Conservation (phyloP, 805 yeast genomes). For the Lipomyces spencermartinsiae region DNA sequence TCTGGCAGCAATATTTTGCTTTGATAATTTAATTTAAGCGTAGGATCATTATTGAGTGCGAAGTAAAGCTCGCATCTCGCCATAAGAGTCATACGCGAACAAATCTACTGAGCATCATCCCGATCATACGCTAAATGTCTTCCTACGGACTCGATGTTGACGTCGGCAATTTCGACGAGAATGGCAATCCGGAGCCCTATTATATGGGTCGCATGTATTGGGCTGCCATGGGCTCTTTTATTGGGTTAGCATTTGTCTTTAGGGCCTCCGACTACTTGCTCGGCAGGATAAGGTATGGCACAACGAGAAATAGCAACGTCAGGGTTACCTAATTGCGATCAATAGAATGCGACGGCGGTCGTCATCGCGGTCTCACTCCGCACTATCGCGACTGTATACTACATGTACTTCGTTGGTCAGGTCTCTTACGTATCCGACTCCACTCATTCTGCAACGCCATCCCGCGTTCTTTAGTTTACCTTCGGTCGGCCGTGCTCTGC, state of each 20-base stretch:
- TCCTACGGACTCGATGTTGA: constrained; percentile 17
- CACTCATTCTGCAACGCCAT: constrained; percentile 9
- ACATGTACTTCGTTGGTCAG: constrained; percentile 22
- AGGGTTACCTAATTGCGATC: not conserved
- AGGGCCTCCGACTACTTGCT: constrained; percentile 16
- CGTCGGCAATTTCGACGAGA: constrained; percentile 31
- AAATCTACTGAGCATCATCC: not conserved
- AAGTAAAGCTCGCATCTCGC: not conserved
- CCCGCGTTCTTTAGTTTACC: constrained; percentile 23
- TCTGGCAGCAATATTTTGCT: not conserved
- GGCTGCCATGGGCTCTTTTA: constrained; percentile 39
- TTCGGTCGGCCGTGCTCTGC: constrained; percentile 26
- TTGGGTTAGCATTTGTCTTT: constrained; percentile 31
- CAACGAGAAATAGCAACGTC: not conserved
- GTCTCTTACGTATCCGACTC: constrained; percentile 24
- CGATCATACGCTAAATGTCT: not conserved
- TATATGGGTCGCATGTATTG: constrained; percentile 41
- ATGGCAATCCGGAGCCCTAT: constrained; percentile 42
- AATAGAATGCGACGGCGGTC: not conserved
- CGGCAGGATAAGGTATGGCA: constrained; percentile 19
- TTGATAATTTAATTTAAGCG: not conserved
- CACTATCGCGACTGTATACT: constrained; percentile 17
- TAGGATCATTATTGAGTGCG: not conserved
- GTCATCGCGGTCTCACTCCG: constrained; percentile 5
- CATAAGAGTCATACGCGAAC: not conserved